phyloP scores from a whole-genome alignment of 768 basidiomycete species.

The Pisolithus orientalis region DNA sequence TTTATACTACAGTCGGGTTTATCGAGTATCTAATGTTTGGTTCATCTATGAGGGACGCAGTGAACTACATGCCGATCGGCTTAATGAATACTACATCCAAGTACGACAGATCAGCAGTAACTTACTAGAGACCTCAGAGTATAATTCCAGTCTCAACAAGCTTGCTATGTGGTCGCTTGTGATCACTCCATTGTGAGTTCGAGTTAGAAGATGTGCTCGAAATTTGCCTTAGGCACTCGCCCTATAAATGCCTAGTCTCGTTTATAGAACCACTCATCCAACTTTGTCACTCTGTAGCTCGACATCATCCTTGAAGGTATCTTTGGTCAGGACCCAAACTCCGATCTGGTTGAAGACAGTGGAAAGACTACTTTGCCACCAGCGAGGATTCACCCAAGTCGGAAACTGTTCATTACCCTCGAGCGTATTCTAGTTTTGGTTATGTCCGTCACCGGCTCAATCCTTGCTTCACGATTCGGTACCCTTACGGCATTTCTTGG shows the following conservation, averaged over 20 bases:
- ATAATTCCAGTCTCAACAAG: constrained; percentile 63
- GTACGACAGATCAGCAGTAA: constrained; percentile 69
- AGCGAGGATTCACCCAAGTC: constrained; percentile 2
- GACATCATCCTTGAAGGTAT: constrained; percentile 78
- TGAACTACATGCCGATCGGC: constrained; percentile 24
- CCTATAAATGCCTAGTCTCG: constrained; percentile 45
- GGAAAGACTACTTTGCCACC: constrained; percentile 12
- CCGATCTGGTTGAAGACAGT: constrained; percentile 17
- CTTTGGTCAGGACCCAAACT: constrained; percentile 54
- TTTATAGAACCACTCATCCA: neutral
- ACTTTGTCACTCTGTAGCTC: constrained; percentile 39
- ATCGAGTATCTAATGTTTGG: constrained; percentile 94
- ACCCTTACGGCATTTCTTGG: constrained; percentile 87
- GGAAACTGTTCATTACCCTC: constrained; percentile 35
- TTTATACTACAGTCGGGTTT: constrained; percentile 65
- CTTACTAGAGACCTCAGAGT: constrained; percentile 65
- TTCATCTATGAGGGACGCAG: constrained; percentile 71
- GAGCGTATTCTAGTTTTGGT: constrained; percentile 56
- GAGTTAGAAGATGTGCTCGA: constrained; percentile 33
- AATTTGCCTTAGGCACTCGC: constrained; percentile 79
- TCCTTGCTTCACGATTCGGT: constrained; percentile 74
- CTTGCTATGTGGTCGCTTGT: constrained; percentile 85
- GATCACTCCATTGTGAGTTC: constrained; percentile 60
- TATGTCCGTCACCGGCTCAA: constrained; percentile 62
- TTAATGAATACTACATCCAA: neutral